Percentiles rank a stretch among this genome's conserved stretches.
phyloP scores from a whole-genome alignment of 192 early-diverging fungal species.

The Dimargaris verticillata region DNA sequence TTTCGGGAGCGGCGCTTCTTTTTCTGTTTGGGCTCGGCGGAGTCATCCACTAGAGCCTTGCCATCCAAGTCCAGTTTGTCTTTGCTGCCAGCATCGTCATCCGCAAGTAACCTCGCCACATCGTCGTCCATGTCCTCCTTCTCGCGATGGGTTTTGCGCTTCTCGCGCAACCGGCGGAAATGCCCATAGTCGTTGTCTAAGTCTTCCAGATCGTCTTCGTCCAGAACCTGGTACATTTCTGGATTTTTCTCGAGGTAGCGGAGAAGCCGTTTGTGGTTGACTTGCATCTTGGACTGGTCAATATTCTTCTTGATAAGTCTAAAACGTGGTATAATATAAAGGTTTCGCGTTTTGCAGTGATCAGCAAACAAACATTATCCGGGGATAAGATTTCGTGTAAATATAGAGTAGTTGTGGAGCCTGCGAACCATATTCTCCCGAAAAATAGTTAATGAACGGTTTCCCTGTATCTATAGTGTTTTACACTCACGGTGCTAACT shows the following conservation, averaged over 20 bases:
- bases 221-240: background rate
- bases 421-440: no score
- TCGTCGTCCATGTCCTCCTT: background rate
- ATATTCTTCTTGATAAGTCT: no score
- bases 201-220: background rate
- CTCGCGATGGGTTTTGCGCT: background rate
- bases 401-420: no score
- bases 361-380: no score
- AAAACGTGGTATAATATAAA: no score
- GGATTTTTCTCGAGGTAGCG: constrained; percentile 1
- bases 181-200: constrained; percentile 2
- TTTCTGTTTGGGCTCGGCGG: background rate
- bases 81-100: background rate
- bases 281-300: background rate
- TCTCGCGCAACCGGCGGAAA: background rate
- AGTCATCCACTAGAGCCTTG: background rate
- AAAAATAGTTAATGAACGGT: no score
- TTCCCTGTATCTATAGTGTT: no score
- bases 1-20: constrained; percentile 13
- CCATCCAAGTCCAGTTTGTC: background rate
- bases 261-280: constrained; percentile 3
- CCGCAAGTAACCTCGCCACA: background rate
- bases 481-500: no score
- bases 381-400: no score
- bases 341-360: no score